These are phyloP conservation scores for Penicillium sclerotiorum DNA, from an alignment of 2,329 filamentous ascomycete genomes.

Conservation along the genomic window DNA sequence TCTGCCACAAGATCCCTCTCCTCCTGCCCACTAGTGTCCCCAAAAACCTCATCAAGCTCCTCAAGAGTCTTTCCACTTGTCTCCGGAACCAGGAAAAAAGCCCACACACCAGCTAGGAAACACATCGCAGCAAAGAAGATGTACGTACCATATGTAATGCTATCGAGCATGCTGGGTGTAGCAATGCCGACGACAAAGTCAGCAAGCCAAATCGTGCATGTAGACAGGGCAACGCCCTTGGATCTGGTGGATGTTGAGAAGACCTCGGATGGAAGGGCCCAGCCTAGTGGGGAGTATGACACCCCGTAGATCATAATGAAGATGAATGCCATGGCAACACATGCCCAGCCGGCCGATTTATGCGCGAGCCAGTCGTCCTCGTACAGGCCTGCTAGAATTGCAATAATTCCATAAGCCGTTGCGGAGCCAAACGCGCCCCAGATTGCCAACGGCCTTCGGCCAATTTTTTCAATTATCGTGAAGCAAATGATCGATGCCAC, in stretches of 20 bases:
- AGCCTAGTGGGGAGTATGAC: constrained; percentile 41
- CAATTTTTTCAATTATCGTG: constrained; percentile 36
- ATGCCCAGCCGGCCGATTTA: constrained; percentile 36
- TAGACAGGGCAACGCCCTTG: constrained; percentile 43
- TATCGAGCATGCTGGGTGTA: constrained; percentile 41
- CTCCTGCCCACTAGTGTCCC: constrained; percentile 41
- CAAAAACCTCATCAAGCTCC: constrained; percentile 57
- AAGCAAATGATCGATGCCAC: constrained; percentile 34
- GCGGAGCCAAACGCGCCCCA: constrained; percentile 39
- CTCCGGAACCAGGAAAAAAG: constrained; percentile 39
- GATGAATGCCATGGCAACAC: constrained; percentile 39
- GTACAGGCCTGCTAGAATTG: constrained; percentile 37
- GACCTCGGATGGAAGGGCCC: constrained; percentile 45
- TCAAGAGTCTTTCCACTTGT: constrained; percentile 53
- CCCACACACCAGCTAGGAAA: constrained; percentile 37
- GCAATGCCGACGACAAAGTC: constrained; percentile 43
- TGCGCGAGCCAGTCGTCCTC: constrained; percentile 31
- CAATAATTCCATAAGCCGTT: constrained; percentile 40
- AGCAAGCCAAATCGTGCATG: constrained; percentile 44
- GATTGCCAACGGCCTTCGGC: constrained; percentile 38
- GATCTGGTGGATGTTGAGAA: constrained; percentile 42
- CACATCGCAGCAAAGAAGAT: constrained; percentile 45
- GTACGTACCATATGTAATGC: constrained; percentile 42
- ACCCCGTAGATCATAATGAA: constrained; percentile 44
- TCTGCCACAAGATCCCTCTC: constrained; percentile 23